Conservation (phyloP, 83 land plant genomes). For the Thuja plicata region DNA sequence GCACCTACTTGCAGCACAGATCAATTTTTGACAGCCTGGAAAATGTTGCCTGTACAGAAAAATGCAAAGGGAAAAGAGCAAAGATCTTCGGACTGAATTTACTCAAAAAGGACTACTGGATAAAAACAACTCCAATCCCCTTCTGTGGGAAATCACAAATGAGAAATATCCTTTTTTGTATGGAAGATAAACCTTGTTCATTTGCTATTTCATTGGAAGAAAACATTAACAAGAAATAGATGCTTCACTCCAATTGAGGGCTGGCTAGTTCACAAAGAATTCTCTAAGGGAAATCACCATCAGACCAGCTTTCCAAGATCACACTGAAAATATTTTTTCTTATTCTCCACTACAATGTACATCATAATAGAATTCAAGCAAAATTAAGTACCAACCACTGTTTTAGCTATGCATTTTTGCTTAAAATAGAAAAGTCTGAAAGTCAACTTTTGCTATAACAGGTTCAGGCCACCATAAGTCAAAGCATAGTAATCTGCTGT, state of each 20-base stretch:
- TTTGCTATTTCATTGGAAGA: too few relatives aligned
- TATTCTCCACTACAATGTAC: not conserved
- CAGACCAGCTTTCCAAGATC: not conserved
- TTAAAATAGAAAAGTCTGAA: not conserved
- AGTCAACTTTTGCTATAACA: not conserved
- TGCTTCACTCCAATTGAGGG: not conserved
- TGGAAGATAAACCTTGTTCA: not conserved
- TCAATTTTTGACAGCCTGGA: not conserved
- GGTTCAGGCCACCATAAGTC: not conserved
- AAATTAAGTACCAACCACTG: not conserved
- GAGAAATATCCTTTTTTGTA: too few relatives aligned
- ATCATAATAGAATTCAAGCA: not conserved
- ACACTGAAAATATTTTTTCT: not conserved
- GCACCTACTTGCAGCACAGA: not conserved
- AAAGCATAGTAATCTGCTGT: not conserved
- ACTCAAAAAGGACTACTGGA: not conserved
- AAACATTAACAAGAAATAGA: not conserved
- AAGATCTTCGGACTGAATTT: not conserved
- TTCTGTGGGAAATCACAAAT: not conserved
- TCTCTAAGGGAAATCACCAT: not conserved
- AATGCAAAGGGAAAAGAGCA: not conserved
- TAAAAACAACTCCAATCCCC: not conserved
- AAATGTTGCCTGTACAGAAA: not conserved
- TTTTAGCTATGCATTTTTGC: not conserved
- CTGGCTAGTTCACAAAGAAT: not conserved